Conservation (phyloP, 164 flowering plant species). For the Akebia trifoliata region DNA sequence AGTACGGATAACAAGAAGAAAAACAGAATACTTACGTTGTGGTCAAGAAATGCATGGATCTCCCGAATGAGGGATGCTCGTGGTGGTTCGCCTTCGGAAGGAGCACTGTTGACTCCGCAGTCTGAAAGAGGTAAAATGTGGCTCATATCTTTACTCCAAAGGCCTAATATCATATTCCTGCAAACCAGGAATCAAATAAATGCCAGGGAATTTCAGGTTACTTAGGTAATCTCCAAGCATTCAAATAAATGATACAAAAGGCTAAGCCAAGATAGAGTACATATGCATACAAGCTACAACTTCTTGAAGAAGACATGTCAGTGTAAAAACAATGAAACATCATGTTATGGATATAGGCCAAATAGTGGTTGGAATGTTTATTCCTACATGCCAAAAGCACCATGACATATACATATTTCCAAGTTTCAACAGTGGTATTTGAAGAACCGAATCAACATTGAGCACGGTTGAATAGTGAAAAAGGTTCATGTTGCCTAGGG, state of each 20-base stretch:
- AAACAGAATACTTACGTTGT: slow-evolving; percentile 52
- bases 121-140: slow-evolving; percentile 75
- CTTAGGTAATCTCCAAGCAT: not conserved
- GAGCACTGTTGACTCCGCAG: slow-evolving; percentile 61
- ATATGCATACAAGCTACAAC: not conserved
- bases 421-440: too few species aligned
- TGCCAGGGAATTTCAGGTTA: slow-evolving; percentile 1
- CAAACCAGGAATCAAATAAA: slow-evolving; percentile 16
- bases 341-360: too few species aligned
- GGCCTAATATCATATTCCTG: slow-evolving; percentile 83
- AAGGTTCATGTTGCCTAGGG: too few species aligned
- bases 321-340: too few species aligned
- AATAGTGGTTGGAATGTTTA: too few species aligned
- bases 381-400: not conserved
- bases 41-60: slow-evolving; percentile 78
- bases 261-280: not conserved
- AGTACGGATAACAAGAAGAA: not conserved
- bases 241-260: not conserved
- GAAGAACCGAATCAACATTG: too few species aligned
- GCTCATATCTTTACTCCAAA: slow-evolving; percentile 83
- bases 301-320: slow-evolving; percentile 1
- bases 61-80: slow-evolving; percentile 70
- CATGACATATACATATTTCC: too few species aligned
- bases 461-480: too few species aligned
- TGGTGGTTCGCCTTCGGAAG: slow-evolving; percentile 45